Base-by-base conservation (phyloP, 1,284 basidiomycete species). In the Leccinum fallax region DNA sequence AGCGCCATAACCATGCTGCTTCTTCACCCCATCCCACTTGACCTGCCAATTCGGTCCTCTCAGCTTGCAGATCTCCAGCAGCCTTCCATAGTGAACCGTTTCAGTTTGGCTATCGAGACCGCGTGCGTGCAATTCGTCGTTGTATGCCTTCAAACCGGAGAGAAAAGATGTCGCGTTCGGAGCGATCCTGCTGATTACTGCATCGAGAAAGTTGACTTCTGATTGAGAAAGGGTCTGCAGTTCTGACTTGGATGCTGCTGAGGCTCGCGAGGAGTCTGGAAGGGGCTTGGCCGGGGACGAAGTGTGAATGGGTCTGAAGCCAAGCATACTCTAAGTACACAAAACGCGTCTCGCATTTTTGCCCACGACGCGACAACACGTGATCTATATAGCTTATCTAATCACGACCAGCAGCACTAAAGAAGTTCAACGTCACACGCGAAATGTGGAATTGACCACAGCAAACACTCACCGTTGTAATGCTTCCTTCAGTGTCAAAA, bases 71-170 rank as follows among this genome's bases (percentile, higher is more conserved):
- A 94, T 78, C 72, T 93, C 92, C 63, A 94, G 75, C 36, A 94
- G 75, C 71, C 91, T 90, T 28, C 85, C 85, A 71, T 93, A 94
- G 70, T 88, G 90, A n/a, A 87, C 78, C 15, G 91, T 89, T 72
- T 94, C 92, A 36, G 84, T 80, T 62, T 88, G 84, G n/a, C 87
- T 83, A 66, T 93, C 89, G n/a, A 93, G 76, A 2, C 88, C 88
- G 5, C 86, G 81, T 65, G 89, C 87, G 61, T 83, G 82, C 16
- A 93, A 77, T 21, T 92, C 84, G 63, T 89, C 87, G 67, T 87
- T 90, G 72, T 94, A 94, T 0, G 91, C 89, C 68, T 90, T 91
- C 80, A 92, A 87, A n/a, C 92, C 83, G 2, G 85, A 82, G 38
- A 90, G 78, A 68, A 93, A 93, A 0, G 87, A 88, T 1, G 87